phyloP scores from a whole-genome alignment of 2,329 filamentous ascomycete species.

The Leptoxyphium fumago region DNA sequence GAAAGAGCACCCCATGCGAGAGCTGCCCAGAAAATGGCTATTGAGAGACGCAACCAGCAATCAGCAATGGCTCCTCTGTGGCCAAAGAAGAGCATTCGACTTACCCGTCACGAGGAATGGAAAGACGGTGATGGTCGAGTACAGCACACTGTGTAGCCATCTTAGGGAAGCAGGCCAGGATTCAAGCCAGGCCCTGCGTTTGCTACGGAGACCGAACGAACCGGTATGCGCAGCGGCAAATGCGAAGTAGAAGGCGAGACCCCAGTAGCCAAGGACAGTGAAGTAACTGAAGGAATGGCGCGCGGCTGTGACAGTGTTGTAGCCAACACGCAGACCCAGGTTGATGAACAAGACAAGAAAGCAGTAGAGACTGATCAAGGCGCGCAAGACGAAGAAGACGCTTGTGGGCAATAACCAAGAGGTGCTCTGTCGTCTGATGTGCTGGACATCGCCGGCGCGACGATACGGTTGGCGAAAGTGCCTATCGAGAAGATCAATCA shows the following conservation, averaged over 20 bases:
- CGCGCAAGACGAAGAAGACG: conserved; percentile 43
- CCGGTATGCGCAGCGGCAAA: conserved; percentile 54
- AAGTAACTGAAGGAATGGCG: conserved; percentile 62
- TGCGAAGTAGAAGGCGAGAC: conserved; percentile 63
- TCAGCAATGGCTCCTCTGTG: not conserved
- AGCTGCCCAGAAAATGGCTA: conserved; percentile 30
- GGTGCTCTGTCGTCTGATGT: conserved; percentile 48
- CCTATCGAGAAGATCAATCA: not conserved
- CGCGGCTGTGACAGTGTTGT: conserved; percentile 18
- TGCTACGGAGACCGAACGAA: conserved; percentile 37
- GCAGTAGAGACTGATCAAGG: conserved; percentile 44
- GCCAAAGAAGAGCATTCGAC: conserved; percentile 5
- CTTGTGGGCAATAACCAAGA: conserved; percentile 65
- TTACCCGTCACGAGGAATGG: conserved; percentile 31
- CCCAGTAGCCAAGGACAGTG: conserved; percentile 71
- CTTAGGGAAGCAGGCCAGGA: conserved; percentile 24
- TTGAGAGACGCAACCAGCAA: not conserved
- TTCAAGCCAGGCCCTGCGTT: conserved; percentile 19
- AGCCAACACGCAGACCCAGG: conserved; percentile 45
- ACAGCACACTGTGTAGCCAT: conserved; percentile 26
- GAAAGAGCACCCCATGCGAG: conserved; percentile 21
- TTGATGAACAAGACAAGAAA: conserved; percentile 56
- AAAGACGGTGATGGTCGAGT: conserved; percentile 27
- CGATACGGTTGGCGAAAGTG: conserved; percentile 3
- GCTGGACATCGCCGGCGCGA: conserved; percentile 4